These are phyloP conservation scores for Schwanniomyces occidentalis DNA, from an alignment of 805 yeast genomes.

Conservation along the genomic window DNA sequence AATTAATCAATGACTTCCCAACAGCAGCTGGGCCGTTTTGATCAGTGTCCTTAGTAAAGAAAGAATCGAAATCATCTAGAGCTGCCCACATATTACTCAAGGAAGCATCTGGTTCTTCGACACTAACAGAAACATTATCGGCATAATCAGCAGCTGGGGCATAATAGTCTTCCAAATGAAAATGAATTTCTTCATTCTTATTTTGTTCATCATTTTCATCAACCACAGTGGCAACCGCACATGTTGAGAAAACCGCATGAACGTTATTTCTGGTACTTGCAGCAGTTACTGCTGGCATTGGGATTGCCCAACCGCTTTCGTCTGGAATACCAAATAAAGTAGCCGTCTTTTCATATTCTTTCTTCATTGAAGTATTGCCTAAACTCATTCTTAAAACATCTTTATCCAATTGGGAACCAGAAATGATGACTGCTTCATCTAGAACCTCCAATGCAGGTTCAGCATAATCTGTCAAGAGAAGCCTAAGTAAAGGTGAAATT, in stretches of 20 bases:
- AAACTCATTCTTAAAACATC: constrained; percentile 90
- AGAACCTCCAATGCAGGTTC: constrained; percentile 86
- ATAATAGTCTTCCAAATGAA: constrained; percentile 62
- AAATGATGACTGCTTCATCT: constrained; percentile 80
- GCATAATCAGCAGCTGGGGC: constrained; percentile 34
- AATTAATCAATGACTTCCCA: neutral
- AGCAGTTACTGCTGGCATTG: constrained; percentile 91
- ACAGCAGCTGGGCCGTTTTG: constrained; percentile 9
- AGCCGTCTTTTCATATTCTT: constrained; percentile 81
- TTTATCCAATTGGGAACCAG: constrained; percentile 88
- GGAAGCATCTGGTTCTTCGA: constrained; percentile 69
- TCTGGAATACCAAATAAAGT: constrained; percentile 94
- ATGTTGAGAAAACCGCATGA: constrained; percentile 91
- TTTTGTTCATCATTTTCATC: constrained; percentile 26
- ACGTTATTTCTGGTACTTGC: constrained; percentile 89
- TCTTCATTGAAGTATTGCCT: constrained; percentile 75
- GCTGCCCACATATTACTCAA: constrained; percentile 92
- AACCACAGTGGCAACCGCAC: constrained; percentile 46
- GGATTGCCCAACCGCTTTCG: constrained; percentile 95
- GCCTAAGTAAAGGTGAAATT: constrained; percentile 82
- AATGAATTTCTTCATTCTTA: constrained; percentile 45
- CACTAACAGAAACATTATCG: constrained; percentile 50
- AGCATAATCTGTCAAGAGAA: constrained; percentile 80
- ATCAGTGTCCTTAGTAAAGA: constrained; percentile 60
- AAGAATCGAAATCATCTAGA: constrained; percentile 82